These are phyloP conservation scores for Pythium rishiriense DNA, from an alignment of 352 stramenopile species.

Conservation along the genomic window DNA sequence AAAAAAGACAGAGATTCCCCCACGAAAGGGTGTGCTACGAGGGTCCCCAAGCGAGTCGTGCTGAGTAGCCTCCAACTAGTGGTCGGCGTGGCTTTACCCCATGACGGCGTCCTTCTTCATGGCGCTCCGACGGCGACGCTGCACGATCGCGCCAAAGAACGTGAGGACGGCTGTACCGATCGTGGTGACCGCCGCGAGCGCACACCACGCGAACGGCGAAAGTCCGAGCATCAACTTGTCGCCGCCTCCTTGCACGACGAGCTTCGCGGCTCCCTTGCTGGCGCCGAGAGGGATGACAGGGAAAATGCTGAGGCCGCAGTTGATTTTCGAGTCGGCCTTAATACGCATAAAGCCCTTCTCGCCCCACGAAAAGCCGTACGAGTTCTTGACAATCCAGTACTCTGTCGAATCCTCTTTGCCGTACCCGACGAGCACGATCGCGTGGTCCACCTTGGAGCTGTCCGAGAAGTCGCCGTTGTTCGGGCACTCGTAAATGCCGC, in stretches of 20 bases:
- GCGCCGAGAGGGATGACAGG: constrained; percentile 62
- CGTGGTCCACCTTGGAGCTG: constrained; percentile 58
- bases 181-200: constrained; percentile 14
- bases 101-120: constrained; percentile 4
- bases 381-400: constrained; percentile 86
- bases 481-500: constrained; percentile 68
- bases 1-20: background rate
- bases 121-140: constrained; percentile 18
- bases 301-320: constrained; percentile 78
- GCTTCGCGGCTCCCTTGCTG: constrained; percentile 36
- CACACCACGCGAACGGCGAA: constrained; percentile 33
- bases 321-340: constrained; percentile 65
- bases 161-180: constrained; percentile 33
- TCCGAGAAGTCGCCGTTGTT: constrained; percentile 69
- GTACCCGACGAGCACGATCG: constrained; percentile 76
- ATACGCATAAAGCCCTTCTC: constrained; percentile 66
- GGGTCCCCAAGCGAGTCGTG: background rate
- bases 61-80: background rate
- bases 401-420: constrained; percentile 37
- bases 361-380: constrained; percentile 67
- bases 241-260: constrained; percentile 49
- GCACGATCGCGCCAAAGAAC: constrained; percentile 29
- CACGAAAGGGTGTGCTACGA: background rate
- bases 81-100: background rate
- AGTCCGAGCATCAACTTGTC: constrained; percentile 36